Base-by-base conservation (phyloP, 202 grass and related monocot species). In the Sporobolus alterniflorus region DNA sequence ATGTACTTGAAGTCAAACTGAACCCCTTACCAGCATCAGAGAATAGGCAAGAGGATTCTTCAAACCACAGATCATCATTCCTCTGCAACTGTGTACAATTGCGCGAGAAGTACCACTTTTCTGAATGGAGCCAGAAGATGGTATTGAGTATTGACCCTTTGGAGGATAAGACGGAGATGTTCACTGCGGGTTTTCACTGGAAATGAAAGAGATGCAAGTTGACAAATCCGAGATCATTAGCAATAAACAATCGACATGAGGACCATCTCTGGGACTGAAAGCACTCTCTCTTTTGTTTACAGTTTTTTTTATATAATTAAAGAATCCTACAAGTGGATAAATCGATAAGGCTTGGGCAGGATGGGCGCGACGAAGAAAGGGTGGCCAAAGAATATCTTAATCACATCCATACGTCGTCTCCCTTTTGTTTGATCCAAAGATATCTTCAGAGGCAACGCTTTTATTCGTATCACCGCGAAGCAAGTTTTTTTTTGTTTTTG, bases 131-230 rank as follows among this genome's bases (percentile, higher is more conserved):
- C 28, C 56, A 79, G 9, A 66, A 46, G 69, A 28, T 77, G 39
- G 21, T 42, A 66, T 56, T 65, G 30, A 81, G 21, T 42, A 66
- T 56, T 65, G 30, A 81, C 50, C 30, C 11, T 10, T 40, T 20
- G 8, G 29, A 7, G 16, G 83, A 86, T 86, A 82, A 73, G 88
- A 86, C 8, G 36, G 57, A 6, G 82, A 89, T 67, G 26, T 57
- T 49, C 72, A 40, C 75, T 28, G 18, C n/a, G 29, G 2, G 30
- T 11, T 41, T 42, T 47, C 46, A 17, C 7, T 26, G 63, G n/a
- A n/a, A n/a, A 71, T 26, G 71, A 77, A 61, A 72, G 47, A 34
- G 36, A 57, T 25, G 22, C 31, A 25, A 12, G 47, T 64, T 71
- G 87, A 60, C 28, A 67, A 67, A 59, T 55, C 49, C 18, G 26